Evolutionary conservation across 495 filamentous ascomycete genomes (phyloP), one percentile per base, ranked within the genome.

Genomic region (Talaromyces nanjingensis): DNA sequence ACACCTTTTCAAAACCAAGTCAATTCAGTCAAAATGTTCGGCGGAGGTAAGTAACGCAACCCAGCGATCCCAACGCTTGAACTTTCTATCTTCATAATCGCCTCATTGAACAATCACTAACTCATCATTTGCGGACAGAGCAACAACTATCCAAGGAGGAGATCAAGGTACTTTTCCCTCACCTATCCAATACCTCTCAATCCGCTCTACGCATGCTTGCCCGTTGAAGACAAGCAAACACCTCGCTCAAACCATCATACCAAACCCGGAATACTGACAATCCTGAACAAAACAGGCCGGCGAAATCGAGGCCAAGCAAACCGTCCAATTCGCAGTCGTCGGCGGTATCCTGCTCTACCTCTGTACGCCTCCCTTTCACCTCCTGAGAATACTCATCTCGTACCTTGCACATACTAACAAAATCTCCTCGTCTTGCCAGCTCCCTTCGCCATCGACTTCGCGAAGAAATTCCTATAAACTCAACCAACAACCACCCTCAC

Each of bases 361-460:
- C 59, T 93, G 92, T 97, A 86, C 68, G 89, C 75, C 22, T 8
- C 55, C 47, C 24, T 7, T 9, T 33, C 25, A 2, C 49, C 33
- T 14, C 29, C 29, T 29, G 0, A 31, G 24, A 16, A n/a, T 22
- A 33, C 5, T 20, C 61, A 12, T 18, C 5, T 39, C 7, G n/a
- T 14, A n/a, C 1, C 4, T 22, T 29, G 25, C 31, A 16, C 45
- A 49, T 63, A 4, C 52, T 63, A 53, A 54, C n/a, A 31, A 4
- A 9, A 53, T 14, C 11, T 6, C 8, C 37, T 63, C 52, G n/a
- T 2, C 25, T 8, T 31, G 16, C 47, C 62, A 94, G 92, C 90
- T 61, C 92, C 92, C 63, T 96, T 96, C 77, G 83, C 87, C 65
- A 77, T 96, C 74, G 90, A 94, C 67, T 90, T 87, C 69, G 82